Conservation (phyloP, 371 early-diverging fungal species). For the Haplosporangium sp. region DNA sequence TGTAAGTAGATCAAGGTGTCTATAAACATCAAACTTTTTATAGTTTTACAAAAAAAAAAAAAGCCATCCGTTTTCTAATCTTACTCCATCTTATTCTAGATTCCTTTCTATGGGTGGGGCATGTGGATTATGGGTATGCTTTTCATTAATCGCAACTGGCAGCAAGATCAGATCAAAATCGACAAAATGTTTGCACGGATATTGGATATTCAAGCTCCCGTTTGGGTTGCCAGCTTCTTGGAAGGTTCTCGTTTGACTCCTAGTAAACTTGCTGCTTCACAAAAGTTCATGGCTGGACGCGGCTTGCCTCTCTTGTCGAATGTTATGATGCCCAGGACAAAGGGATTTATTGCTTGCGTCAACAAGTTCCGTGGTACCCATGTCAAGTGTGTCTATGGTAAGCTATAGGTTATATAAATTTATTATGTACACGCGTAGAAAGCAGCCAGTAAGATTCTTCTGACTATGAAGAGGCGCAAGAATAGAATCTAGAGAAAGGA, state of each 20-base stretch:
- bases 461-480: background rate
- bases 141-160: constrained; percentile 78
- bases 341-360: constrained; percentile 81
- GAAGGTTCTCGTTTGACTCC: constrained; percentile 79
- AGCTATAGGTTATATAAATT: background rate
- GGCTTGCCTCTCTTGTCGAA: constrained; percentile 72
- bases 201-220: constrained; percentile 68
- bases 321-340: constrained; percentile 83
- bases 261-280: constrained; percentile 68
- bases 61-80: background rate
- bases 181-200: constrained; percentile 68
- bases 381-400: constrained; percentile 76
- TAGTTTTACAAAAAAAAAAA: background rate
- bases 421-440: background rate
- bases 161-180: constrained; percentile 71
- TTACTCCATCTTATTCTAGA: constrained; percentile 14
- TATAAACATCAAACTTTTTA: background rate
- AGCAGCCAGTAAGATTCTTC: background rate
- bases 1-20: constrained; percentile 50
- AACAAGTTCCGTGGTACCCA: constrained; percentile 71
- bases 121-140: constrained; percentile 76
- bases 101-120: constrained; percentile 56
- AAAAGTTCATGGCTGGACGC: constrained; percentile 69
- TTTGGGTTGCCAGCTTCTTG: constrained; percentile 80
- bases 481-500: background rate